A percentile compares a stretch with the other conserved stretches of the same genome.
These are phyloP conservation scores for Xylariaceae sp. DNA, from an alignment of 2,329 filamentous ascomycete genomes.

Conservation along the genomic window DNA sequence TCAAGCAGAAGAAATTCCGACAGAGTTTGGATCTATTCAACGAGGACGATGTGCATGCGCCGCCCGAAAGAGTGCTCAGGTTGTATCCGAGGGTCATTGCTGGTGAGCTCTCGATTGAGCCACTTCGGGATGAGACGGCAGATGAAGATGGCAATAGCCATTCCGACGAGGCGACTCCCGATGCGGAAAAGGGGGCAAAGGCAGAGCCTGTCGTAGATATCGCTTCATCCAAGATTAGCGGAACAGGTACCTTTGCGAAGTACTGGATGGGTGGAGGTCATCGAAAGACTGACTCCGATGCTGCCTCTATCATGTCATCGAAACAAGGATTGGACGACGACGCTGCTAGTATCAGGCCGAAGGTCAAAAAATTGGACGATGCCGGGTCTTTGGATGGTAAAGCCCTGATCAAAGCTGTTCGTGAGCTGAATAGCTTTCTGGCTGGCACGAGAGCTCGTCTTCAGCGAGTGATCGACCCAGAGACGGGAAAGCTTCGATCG, in stretches of 20 bases:
- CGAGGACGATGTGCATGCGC: conserved; percentile 76
- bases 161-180: conserved; percentile 31
- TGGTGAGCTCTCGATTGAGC: conserved; percentile 65
- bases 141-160: conserved; percentile 42
- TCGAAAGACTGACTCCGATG: conserved; percentile 47
- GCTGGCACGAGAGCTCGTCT: conserved; percentile 72
- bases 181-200: conserved; percentile 32
- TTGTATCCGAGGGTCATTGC: conserved; percentile 81
- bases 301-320: conserved; percentile 56
- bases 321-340: conserved; percentile 52
- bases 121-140: conserved; percentile 40
- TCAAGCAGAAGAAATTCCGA: conserved; percentile 75
- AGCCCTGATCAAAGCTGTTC: conserved; percentile 74
- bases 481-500: conserved; percentile 56
- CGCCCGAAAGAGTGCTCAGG: conserved; percentile 80
- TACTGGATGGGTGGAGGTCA: conserved; percentile 42
- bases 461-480: conserved; percentile 57
- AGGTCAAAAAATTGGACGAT: conserved; percentile 39
- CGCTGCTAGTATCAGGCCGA: conserved; percentile 46
- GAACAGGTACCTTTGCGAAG: conserved; percentile 45
- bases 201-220: conserved; percentile 24
- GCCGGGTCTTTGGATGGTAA: conserved; percentile 66
- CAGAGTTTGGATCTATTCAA: conserved; percentile 85
- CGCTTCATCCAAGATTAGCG: conserved; percentile 35
- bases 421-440: conserved; percentile 80